These are phyloP conservation scores for Thalassiosira oceanica DNA, from an alignment of 352 stramenopile genomes.

Conservation along the genomic window DNA sequence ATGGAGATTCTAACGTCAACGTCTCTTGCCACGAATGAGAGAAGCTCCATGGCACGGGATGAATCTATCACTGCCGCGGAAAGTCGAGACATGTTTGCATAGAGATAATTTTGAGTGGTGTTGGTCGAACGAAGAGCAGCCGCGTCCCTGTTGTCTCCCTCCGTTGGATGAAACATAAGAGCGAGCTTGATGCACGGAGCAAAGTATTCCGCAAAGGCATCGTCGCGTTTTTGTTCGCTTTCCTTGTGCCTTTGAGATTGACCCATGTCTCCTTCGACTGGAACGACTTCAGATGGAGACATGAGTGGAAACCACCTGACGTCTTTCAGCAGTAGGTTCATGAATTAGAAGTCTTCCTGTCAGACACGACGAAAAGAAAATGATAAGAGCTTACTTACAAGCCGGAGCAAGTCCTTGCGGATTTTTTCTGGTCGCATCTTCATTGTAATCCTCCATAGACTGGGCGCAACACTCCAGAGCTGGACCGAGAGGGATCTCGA, in stretches of 20 bases:
- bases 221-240: slow-evolving; percentile 70
- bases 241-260: slow-evolving; percentile 55
- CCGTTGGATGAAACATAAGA: slow-evolving; percentile 53
- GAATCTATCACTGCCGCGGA: slow-evolving; percentile 79
- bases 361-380: neutral
- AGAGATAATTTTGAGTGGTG: slow-evolving; percentile 62
- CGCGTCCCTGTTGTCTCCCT: slow-evolving; percentile 10
- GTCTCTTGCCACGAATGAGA: slow-evolving; percentile 65
- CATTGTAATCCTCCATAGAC: slow-evolving; percentile 58
- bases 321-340: no score
- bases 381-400: no score
- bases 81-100: slow-evolving; percentile 59
- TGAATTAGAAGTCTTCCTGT: neutral
- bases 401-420: slow-evolving; percentile 29
- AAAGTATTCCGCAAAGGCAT: slow-evolving; percentile 75
- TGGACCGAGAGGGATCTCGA: slow-evolving; percentile 69
- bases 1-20: slow-evolving; percentile 73
- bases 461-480: slow-evolving; percentile 70
- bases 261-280: slow-evolving; percentile 75
- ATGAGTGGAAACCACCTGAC: slow-evolving; percentile 78
- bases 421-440: slow-evolving; percentile 27
- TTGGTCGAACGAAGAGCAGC: slow-evolving; percentile 1
- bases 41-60: slow-evolving; percentile 61
- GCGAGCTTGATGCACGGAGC: slow-evolving; percentile 75
- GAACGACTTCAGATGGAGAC: slow-evolving; percentile 58